Base-by-base conservation (phyloP, 1,139 yeast species). In the Yamadazyma atlantica region DNA sequence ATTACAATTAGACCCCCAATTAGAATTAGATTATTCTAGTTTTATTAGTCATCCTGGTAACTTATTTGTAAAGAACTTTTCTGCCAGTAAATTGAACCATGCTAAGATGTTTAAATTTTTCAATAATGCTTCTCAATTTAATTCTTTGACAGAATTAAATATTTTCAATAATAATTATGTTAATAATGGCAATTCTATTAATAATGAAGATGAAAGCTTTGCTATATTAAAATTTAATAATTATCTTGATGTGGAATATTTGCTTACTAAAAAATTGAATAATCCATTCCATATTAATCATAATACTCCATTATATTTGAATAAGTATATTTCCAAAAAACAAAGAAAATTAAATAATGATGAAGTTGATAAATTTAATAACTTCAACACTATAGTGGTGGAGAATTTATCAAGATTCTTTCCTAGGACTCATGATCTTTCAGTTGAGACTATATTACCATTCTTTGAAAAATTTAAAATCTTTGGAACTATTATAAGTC, bases 1-100 rank as follows among this genome's bases (percentile, higher is more conserved):
- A 11, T 3, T 37, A 2, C 30, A 39, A 31, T n/a, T 41, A 4
- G 36, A 33, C 8, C 28, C 36, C 4, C 35, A 37, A 6, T 8
- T 45, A 2, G 34, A 50, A 31, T 54, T 60, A 33, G 54, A 54
- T 40, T 61, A 62, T 45, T 64, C 70, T 24, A 62, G 69, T 38
- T 73, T 81, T 21, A 56, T 80, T 22, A 75, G 82, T 16, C 82
- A 81, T 45, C 88, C 89, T 1, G 87, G 86, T 0, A 77, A 78
- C 48, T 55, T 82, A 23, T 81, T 79, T 52, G 73, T 82, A 21
- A 72, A 81, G 43, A 77, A 82, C 33, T 45, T 66, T 23, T 48
- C 60, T 0, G 46, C 46, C 18, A 35, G 35, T n/a, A 43, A 49
- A 30, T 45, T 56, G 18, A 46, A 47, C 29, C 45, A 54, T 17